A percentile compares a stretch with the other conserved stretches of the same genome.
Conservation (phyloP, 176 grass and related monocot genomes). For the Lolium perenne region DNA sequence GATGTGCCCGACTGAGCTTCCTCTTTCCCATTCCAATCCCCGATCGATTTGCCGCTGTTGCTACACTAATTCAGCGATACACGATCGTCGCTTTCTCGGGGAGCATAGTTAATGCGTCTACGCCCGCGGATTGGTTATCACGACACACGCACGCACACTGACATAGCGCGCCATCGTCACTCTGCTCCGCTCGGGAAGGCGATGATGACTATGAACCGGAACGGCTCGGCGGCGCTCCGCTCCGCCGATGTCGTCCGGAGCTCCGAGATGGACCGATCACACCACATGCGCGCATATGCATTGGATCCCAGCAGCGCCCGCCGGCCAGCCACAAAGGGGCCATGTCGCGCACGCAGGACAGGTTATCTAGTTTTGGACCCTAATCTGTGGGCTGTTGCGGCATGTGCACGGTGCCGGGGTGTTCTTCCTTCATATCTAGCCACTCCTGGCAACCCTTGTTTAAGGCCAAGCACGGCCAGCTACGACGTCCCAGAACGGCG, state of each 20-base stretch:
- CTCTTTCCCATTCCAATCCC: neutral
- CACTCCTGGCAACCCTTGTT: neutral
- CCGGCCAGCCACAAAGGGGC: slow-evolving; percentile 29
- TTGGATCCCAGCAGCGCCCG: slow-evolving; percentile 35
- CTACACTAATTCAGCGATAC: neutral
- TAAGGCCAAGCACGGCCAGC: neutral
- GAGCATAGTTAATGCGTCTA: slow-evolving; percentile 30
- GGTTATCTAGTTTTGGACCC: neutral
- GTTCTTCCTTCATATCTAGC: slow-evolving; percentile 24
- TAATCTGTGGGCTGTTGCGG: slow-evolving; percentile 21
- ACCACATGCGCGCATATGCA: slow-evolving; percentile 34
- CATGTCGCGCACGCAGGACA: neutral
- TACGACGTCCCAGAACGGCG: neutral
- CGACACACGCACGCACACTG: neutral
- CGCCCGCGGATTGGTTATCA: too few species aligned
- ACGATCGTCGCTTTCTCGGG: slow-evolving; percentile 20
- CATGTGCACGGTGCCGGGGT: slow-evolving; percentile 38
- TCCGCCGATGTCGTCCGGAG: neutral
- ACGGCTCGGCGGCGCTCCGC: neutral
- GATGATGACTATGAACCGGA: neutral
- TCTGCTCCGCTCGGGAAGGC: neutral
- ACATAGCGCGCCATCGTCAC: slow-evolving; percentile 29
- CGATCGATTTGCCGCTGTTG: slow-evolving; percentile 1
- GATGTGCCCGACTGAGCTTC: neutral
- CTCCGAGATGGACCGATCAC: slow-evolving; percentile 5